phyloP scores from a whole-genome alignment of 306 rosid genomes.

The Myrica gale region DNA sequence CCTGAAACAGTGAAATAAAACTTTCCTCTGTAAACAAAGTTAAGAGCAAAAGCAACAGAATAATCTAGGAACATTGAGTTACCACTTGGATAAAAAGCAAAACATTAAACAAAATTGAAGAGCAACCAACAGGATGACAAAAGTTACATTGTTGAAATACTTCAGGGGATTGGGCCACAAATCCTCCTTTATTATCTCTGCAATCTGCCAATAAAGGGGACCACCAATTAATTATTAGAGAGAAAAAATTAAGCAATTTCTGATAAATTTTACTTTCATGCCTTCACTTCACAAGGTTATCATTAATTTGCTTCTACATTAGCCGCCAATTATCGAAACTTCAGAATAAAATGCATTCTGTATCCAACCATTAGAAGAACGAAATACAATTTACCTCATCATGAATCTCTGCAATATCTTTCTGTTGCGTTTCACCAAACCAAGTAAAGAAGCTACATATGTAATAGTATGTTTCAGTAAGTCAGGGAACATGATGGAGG shows the following conservation, averaged over 20 bases:
- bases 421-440: constrained; percentile 56
- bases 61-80: neutral
- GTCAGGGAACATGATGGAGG: no score
- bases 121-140: neutral
- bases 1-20: constrained; percentile 39
- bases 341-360: neutral
- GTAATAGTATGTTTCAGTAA: no score
- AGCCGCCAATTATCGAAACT: neutral
- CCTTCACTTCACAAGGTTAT: neutral
- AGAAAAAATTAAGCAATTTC: neutral
- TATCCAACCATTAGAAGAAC: neutral
- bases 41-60: neutral
- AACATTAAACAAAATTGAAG: neutral
- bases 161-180: constrained; percentile 78
- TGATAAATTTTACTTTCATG: neutral
- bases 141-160: constrained; percentile 61
- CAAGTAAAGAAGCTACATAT: constrained; percentile 37
- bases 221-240: neutral
- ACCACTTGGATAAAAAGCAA: neutral
- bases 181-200: constrained; percentile 68
- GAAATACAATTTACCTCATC: constrained; percentile 45
- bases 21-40: neutral
- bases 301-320: neutral
- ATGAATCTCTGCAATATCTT: constrained; percentile 43
- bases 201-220: constrained; percentile 45